phyloP scores from a whole-genome alignment of 73 alveolate genomes.

The Uronychia setigera region DNA sequence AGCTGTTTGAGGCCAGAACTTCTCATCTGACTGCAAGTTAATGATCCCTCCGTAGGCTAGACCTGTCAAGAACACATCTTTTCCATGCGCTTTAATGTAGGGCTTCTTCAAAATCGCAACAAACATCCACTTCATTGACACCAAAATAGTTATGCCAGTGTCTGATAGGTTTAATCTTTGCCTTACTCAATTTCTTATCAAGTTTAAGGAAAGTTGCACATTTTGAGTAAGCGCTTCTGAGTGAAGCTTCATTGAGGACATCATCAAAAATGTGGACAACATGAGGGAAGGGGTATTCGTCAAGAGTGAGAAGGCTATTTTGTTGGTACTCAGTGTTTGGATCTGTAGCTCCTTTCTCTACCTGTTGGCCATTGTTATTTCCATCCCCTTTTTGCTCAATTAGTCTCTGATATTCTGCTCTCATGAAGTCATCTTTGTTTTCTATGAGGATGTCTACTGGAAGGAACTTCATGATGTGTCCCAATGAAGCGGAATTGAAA shows the following conservation, averaged over 20 bases:
- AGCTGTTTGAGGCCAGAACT: constrained; percentile 72
- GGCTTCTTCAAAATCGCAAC: constrained; percentile 52
- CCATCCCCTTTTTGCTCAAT: constrained; percentile 18
- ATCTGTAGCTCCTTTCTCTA: constrained; percentile 2
- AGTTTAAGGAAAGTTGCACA: not conserved
- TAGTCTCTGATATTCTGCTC: constrained; percentile 15
- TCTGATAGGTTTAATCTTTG: not conserved
- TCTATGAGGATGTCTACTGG: constrained; percentile 53
- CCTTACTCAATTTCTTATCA: not conserved
- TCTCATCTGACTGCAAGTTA: constrained; percentile 27
- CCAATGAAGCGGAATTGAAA: not conserved
- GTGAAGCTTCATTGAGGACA: not conserved
- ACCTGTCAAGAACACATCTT: constrained; percentile 39
- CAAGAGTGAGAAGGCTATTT: not conserved
- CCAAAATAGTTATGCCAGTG: constrained; percentile 45
- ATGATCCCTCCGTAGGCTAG: constrained; percentile 57
- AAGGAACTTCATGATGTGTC: constrained; percentile 1
- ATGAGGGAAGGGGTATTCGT: not conserved
- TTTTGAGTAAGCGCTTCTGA: not conserved
- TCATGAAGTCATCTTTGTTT: constrained; percentile 17
- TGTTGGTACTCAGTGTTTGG: not conserved
- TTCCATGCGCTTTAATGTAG: constrained; percentile 16
- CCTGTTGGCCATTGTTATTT: constrained; percentile 5
- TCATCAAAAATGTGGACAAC: not conserved
- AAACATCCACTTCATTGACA: constrained; percentile 63